These are phyloP conservation scores for Aspergillus aculeatus DNA, from an alignment of 2,329 filamentous ascomycete species.

Conservation along the genomic window DNA sequence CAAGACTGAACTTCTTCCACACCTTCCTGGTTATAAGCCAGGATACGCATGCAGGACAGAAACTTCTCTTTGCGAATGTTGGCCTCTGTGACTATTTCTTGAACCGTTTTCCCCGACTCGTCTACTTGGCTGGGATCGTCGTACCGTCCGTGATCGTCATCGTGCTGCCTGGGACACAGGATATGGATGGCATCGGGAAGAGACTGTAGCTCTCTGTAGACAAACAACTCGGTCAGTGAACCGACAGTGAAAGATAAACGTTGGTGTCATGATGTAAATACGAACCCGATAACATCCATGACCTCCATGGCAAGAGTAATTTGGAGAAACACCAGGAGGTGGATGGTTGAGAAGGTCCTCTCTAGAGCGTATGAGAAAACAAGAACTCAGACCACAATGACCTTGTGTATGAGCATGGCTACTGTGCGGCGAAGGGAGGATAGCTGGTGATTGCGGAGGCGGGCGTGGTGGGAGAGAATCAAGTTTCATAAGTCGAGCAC, in stretches of 20 bases:
- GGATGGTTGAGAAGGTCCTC: background rate
- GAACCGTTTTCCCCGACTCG: slow-evolving; percentile 41
- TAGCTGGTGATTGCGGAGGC: slow-evolving; percentile 2
- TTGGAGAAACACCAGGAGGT: background rate
- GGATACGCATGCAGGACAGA: slow-evolving; percentile 66
- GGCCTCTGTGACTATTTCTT: slow-evolving; percentile 54
- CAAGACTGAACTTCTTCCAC: slow-evolving; percentile 60
- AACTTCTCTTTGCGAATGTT: slow-evolving; percentile 60
- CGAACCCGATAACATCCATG: slow-evolving; percentile 44
- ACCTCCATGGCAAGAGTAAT: slow-evolving; percentile 36
- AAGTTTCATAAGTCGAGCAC: background rate
- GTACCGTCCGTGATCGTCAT: slow-evolving; percentile 66
- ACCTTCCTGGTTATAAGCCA: slow-evolving; percentile 64
- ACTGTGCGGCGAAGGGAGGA: slow-evolving; percentile 5
- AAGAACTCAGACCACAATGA: background rate
- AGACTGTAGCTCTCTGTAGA: slow-evolving; percentile 43
- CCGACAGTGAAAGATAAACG: background rate
- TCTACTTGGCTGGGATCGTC: slow-evolving; percentile 53
- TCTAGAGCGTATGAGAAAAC: background rate
- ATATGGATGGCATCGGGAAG: slow-evolving; percentile 57
- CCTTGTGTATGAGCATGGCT: slow-evolving; percentile 18
- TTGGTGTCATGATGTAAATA: background rate
- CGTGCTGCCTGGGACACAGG: slow-evolving; percentile 64
- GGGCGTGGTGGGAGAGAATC: background rate
- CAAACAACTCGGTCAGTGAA: slow-evolving; percentile 15